Evolutionary conservation across 148 eudicot species (phyloP).

Genomic region (Cornus kousa): DNA sequence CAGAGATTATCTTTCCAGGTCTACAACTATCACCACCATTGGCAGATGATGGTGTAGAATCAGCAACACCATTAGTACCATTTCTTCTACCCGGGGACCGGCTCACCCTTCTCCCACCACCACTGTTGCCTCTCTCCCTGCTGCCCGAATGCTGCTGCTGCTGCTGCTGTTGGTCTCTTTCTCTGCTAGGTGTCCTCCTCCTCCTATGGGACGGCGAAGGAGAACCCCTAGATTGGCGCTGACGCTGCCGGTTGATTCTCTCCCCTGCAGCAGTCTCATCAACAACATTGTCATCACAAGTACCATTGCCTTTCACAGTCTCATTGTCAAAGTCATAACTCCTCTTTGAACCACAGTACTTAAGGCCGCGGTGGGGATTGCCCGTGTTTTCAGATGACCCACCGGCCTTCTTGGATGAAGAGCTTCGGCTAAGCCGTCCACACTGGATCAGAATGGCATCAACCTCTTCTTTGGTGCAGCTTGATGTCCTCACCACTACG

Average conservation of each 20-base stretch:
- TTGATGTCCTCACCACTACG: conserved; percentile 67
- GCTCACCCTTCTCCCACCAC: conserved; percentile 73
- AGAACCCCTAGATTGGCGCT: conserved; percentile 49
- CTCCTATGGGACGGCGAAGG: conserved; percentile 39
- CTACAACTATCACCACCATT: conserved; percentile 17
- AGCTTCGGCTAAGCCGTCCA: conserved; percentile 84
- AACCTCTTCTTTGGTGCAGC: conserved; percentile 88
- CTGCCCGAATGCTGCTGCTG: conserved; percentile 52
- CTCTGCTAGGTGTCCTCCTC: conserved; percentile 73
- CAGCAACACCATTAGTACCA: conserved; percentile 24
- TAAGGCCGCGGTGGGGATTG: conserved; percentile 23
- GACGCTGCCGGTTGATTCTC: conserved; percentile 29
- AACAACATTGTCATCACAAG: background rate
- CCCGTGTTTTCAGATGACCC: conserved; percentile 21
- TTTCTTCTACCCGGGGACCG: conserved; percentile 84
- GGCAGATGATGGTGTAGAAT: conserved; percentile 10
- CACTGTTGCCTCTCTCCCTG: conserved; percentile 40
- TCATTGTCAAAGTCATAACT: conserved; percentile 85
- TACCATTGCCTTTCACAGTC: conserved; percentile 31
- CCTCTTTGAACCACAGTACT: conserved; percentile 81
- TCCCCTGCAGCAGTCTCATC: conserved; percentile 29
- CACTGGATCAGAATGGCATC: conserved; percentile 92
- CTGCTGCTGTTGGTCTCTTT: conserved; percentile 44
- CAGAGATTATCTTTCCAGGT: conserved; percentile 91
- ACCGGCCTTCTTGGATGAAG: conserved; percentile 51